Conservation (phyloP, 2,329 filamentous ascomycete genomes). For the Fusarium sp. region DNA sequence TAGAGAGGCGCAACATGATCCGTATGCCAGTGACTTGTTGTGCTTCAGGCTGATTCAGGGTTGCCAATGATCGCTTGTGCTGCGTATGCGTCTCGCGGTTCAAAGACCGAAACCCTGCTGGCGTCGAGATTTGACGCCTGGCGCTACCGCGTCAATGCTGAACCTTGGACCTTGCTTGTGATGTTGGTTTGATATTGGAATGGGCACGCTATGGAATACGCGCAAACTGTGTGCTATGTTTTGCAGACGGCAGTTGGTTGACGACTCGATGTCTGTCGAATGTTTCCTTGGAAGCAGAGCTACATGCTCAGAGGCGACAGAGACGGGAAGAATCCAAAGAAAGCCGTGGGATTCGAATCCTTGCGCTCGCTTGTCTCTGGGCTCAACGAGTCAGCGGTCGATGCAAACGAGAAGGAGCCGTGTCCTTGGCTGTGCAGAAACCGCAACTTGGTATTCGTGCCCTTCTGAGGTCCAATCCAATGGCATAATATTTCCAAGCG, state of each 20-base stretch:
- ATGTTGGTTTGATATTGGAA: background rate
- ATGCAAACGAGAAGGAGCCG: constrained; percentile 34
- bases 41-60: constrained; percentile 37
- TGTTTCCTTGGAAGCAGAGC: constrained; percentile 23
- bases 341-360: constrained; percentile 45
- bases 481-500: constrained; percentile 11
- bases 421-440: constrained; percentile 31
- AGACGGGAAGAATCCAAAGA: constrained; percentile 35
- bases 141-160: background rate
- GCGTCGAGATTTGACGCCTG: constrained; percentile 7
- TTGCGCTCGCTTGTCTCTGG: constrained; percentile 40
- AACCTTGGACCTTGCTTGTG: background rate
- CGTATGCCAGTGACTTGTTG: constrained; percentile 40
- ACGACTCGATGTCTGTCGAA: constrained; percentile 12
- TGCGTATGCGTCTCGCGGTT: constrained; percentile 32
- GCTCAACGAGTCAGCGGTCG: constrained; percentile 37
- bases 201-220: constrained; percentile 3
- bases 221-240: constrained; percentile 21
- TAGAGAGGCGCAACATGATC: constrained; percentile 33
- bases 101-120: constrained; percentile 17
- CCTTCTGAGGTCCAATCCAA: constrained; percentile 24
- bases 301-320: constrained; percentile 25
- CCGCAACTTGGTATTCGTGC: constrained; percentile 11
- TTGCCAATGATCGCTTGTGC: constrained; percentile 30
- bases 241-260: constrained; percentile 29